These are phyloP conservation scores for Talaromyces pinophilus DNA, from an alignment of 2,329 filamentous ascomycete genomes.

Conservation along the genomic window DNA sequence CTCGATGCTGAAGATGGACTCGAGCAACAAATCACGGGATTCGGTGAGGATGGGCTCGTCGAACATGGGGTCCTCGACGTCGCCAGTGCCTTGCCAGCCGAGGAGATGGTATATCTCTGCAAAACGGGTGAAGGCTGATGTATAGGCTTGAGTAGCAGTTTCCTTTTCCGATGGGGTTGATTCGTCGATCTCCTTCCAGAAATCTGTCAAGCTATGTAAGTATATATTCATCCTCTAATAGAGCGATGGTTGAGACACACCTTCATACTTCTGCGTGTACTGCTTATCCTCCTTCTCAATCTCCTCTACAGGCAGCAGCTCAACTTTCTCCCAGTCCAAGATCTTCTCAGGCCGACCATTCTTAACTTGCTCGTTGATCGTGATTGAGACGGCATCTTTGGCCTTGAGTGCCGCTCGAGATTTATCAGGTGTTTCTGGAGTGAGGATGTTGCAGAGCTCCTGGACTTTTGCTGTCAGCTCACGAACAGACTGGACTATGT, in stretches of 20 bases:
- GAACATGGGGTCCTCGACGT: background rate
- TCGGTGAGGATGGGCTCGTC: background rate
- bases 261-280: slow-evolving; percentile 10
- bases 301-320: slow-evolving; percentile 9
- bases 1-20: background rate
- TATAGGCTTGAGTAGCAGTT: slow-evolving; percentile 4
- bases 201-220: slow-evolving; percentile 2
- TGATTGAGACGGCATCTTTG: background rate
- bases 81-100: slow-evolving; percentile 1
- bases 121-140: slow-evolving; percentile 15
- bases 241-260: slow-evolving; percentile 3
- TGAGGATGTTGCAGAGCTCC: slow-evolving; percentile 4
- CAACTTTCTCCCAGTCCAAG: slow-evolving; percentile 8
- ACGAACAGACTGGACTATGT: slow-evolving; percentile 8
- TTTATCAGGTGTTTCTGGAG: background rate
- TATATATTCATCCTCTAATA: background rate
- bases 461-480: slow-evolving; percentile 14
- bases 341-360: slow-evolving; percentile 7
- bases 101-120: slow-evolving; percentile 20
- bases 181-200: slow-evolving; percentile 19
- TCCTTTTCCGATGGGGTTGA: slow-evolving; percentile 13
- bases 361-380: background rate
- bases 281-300: slow-evolving; percentile 10
- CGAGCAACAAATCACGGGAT: background rate
- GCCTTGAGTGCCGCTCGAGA: slow-evolving; percentile 7